Conservation (phyloP, 2,329 filamentous ascomycete species). For the Neofusicoccum umdonicola region DNA sequence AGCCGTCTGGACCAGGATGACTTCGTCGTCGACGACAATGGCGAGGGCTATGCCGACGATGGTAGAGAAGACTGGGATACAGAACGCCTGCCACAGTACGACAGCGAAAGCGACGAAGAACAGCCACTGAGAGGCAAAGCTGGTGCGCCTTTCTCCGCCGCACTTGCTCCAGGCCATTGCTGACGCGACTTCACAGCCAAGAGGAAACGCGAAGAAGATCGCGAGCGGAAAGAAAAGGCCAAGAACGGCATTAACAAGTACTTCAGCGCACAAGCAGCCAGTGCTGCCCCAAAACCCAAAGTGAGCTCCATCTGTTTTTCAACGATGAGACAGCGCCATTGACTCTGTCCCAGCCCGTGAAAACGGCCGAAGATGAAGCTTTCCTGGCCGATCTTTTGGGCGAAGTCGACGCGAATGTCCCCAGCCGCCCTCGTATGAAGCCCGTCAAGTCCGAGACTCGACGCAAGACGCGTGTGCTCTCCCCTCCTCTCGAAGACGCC, state of each 20-base stretch:
- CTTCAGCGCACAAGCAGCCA: slow-evolving; percentile 73
- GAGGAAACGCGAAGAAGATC: slow-evolving; percentile 82
- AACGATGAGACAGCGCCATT: background rate
- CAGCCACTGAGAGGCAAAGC: slow-evolving; percentile 57
- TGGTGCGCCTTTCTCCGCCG: slow-evolving; percentile 39
- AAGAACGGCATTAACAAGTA: slow-evolving; percentile 93
- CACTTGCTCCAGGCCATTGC: background rate
- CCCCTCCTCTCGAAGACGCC: slow-evolving; percentile 62
- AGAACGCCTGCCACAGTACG: slow-evolving; percentile 65
- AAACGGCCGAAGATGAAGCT: slow-evolving; percentile 82
- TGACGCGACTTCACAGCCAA: slow-evolving; percentile 58
- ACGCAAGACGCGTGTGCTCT: slow-evolving; percentile 76
- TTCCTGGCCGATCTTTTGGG: slow-evolving; percentile 83
- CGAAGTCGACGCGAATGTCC: slow-evolving; percentile 78
- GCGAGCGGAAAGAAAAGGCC: slow-evolving; percentile 79
- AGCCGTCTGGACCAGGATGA: slow-evolving; percentile 88
- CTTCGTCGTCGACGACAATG: slow-evolving; percentile 98
- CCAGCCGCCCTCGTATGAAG: slow-evolving; percentile 58
- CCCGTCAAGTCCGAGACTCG: slow-evolving; percentile 71
- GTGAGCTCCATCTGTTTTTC: slow-evolving; percentile 45
- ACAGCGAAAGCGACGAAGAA: slow-evolving; percentile 73
- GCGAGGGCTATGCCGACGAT: slow-evolving; percentile 93
- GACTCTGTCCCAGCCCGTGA: slow-evolving; percentile 52
- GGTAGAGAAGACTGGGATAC: slow-evolving; percentile 67
- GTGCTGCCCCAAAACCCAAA: slow-evolving; percentile 73